Conservation (phyloP, 73 alveolate species). For the Paramecium tetraurelia region DNA sequence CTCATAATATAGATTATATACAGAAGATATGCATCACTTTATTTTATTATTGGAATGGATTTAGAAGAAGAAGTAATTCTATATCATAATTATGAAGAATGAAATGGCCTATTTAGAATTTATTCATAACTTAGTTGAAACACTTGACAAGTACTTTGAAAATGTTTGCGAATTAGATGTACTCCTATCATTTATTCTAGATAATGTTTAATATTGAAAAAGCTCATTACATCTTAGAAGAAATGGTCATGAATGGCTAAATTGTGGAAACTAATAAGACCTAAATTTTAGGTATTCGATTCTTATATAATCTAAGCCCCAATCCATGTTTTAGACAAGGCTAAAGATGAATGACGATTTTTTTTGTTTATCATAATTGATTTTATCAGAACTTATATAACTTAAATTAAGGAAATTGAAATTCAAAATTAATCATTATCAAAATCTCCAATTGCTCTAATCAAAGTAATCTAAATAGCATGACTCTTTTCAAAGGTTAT, state of each 20-base stretch:
- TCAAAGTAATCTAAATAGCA: neutral
- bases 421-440: neutral
- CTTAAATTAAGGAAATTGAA: neutral
- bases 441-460: neutral
- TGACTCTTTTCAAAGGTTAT: too few relatives aligned
- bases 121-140: conserved; percentile 97
- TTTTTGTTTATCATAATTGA: neutral
- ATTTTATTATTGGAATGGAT: conserved; percentile 92
- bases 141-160: conserved; percentile 95
- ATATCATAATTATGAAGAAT: conserved; percentile 59
- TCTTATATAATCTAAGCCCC: conserved; percentile 34
- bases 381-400: neutral
- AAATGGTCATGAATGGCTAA: conserved; percentile 96
- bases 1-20: conserved; percentile 63
- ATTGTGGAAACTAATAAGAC: conserved; percentile 96
- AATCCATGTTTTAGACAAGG: conserved; percentile 53
- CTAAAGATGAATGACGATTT: conserved; percentile 32
- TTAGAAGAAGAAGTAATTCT: conserved; percentile 62
- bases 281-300: conserved; percentile 69
- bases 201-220: conserved; percentile 96
- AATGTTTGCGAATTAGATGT: conserved; percentile 93
- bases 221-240: conserved; percentile 97
- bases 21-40: conserved; percentile 97
- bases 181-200: conserved; percentile 54
- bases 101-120: conserved; percentile 96